These are phyloP conservation scores for Paraurostyla sp. DNA, from an alignment of 73 alveolate species.

Conservation along the genomic window DNA sequence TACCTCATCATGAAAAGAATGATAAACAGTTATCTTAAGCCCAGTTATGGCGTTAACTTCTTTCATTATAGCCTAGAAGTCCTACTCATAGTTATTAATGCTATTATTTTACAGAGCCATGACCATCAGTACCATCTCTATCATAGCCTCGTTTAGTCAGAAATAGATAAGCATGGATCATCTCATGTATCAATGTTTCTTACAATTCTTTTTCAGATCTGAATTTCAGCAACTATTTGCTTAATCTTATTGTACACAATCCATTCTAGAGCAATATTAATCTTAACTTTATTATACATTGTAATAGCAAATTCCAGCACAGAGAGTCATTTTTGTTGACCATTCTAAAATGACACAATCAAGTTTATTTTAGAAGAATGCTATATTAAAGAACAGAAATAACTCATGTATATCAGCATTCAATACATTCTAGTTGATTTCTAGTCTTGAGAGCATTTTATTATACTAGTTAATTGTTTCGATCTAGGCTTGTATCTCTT, in stretches of 20 bases:
- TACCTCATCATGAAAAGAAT: constrained; percentile 89
- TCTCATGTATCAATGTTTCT: constrained; percentile 94
- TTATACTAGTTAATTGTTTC: constrained; percentile 36
- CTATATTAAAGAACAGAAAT: constrained; percentile 64
- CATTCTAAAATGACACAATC: constrained; percentile 77
- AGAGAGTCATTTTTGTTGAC: constrained; percentile 90
- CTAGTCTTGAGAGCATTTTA: constrained; percentile 10
- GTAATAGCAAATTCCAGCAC: constrained; percentile 93
- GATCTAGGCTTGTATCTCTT: constrained; percentile 17
- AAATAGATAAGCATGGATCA: constrained; percentile 94
- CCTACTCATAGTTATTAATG: neutral
- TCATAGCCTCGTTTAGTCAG: constrained; percentile 69
- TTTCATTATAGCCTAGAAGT: constrained; percentile 79
- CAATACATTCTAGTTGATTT: constrained; percentile 33
- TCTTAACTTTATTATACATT: constrained; percentile 13
- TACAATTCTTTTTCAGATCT: constrained; percentile 81
- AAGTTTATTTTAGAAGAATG: constrained; percentile 69
- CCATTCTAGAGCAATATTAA: constrained; percentile 45
- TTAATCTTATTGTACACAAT: constrained; percentile 79
- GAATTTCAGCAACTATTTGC: constrained; percentile 86
- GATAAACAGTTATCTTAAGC: constrained; percentile 82
- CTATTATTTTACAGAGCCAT: constrained; percentile 63
- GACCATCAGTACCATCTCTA: constrained; percentile 90
- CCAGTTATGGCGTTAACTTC: constrained; percentile 80
- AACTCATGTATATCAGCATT: constrained; percentile 71